These are phyloP conservation scores for Neurospora discreta DNA, from an alignment of 495 filamentous ascomycete genomes.

Conservation along the genomic window DNA sequence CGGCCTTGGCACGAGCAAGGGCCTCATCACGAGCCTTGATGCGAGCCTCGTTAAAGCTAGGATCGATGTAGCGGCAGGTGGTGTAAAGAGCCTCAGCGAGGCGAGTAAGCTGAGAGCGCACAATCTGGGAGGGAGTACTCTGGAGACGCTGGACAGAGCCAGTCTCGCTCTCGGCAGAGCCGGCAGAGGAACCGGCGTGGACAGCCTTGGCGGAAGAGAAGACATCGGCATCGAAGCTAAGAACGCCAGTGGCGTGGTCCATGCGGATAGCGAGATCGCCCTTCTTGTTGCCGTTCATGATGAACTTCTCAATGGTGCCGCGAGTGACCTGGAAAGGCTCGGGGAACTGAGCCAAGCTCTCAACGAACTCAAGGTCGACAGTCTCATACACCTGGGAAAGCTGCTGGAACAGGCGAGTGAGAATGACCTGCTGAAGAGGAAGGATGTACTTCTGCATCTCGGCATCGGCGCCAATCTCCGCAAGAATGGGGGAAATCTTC, in stretches of 20 bases:
- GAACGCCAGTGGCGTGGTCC: slow-evolving; percentile 83
- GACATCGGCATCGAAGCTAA: slow-evolving; percentile 95
- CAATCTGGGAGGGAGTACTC: slow-evolving; percentile 95
- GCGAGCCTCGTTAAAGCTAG: slow-evolving; percentile 69
- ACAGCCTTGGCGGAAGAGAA: slow-evolving; percentile 94
- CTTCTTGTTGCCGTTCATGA: slow-evolving; percentile 99
- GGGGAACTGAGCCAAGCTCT: slow-evolving; percentile 89
- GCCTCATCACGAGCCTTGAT: slow-evolving; percentile 70
- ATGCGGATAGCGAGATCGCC: slow-evolving; percentile 94
- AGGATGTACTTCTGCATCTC: slow-evolving; percentile 95
- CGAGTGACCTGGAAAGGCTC: slow-evolving; percentile 91
- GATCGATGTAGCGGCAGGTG: slow-evolving; percentile 91
- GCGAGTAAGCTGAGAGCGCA: slow-evolving; percentile 85
- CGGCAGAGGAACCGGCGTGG: slow-evolving; percentile 71
- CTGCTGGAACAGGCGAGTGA: slow-evolving; percentile 97
- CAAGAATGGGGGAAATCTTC: slow-evolving; percentile 94
- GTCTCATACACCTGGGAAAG: slow-evolving; percentile 98
- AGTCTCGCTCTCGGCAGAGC: slow-evolving; percentile 78
- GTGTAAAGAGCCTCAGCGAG: slow-evolving; percentile 84
- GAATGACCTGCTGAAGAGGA: slow-evolving; percentile 94
- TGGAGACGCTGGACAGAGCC: slow-evolving; percentile 88
- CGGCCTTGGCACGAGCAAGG: slow-evolving; percentile 66
- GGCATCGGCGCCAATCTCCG: slow-evolving; percentile 84
- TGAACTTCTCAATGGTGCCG: slow-evolving; percentile 96
- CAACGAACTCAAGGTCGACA: slow-evolving; percentile 87